Evolutionary conservation across 1,139 yeast species (phyloP), one percentile per base, ranked within the genome.

Genomic region (Geotrichum aggregatum): DNA sequence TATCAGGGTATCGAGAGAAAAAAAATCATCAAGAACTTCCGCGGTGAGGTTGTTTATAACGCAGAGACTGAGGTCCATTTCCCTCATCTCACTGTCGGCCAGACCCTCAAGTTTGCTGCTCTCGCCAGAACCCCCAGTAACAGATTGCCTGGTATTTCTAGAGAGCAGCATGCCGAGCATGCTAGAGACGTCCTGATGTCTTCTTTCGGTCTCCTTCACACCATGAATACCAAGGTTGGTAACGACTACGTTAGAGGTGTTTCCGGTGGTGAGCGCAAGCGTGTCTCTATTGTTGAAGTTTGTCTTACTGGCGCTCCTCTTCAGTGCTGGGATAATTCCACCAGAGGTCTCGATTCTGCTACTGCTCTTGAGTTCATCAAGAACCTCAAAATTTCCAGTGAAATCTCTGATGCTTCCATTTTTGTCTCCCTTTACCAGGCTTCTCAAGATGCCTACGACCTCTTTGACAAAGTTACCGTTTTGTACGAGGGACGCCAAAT

Each of bases 391-490:
- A 77, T 82, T 6, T 74, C 80, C 26, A 84, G 94, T 3, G 72
- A 77, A 36, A 69, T 84, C 50, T 70, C 79, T 52, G 77, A 77
- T 31, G 74, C 80, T 14, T 76, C 91, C 26, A 80, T 88, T 1
- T 71, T 85, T 47, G 84, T 87, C 58, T 88, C 95, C 26, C 82
- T 87, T 55, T 87, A 87, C 68, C 95, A 87, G 71, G 87, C 91
- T 60, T 82, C 88, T 31, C 88, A 84, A 70, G 85, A 80, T 64
- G 85, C 86, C 59, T 87, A 85, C 64, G 81, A 84, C 54, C 68
- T 82, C 54, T 87, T 87, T 63, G 91, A 86, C 68, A 82, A 83
- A 58, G 94, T 84, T 10, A 72, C 80, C 42, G 81, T 87, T 18
- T 71, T 87, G 41, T 86, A 86, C 64, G 83, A 80, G 58, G 95